Percentiles rank a stretch among this genome's conserved stretches.
Conservation (phyloP, 331 rosid species). For the Rosa hybrid region DNA sequence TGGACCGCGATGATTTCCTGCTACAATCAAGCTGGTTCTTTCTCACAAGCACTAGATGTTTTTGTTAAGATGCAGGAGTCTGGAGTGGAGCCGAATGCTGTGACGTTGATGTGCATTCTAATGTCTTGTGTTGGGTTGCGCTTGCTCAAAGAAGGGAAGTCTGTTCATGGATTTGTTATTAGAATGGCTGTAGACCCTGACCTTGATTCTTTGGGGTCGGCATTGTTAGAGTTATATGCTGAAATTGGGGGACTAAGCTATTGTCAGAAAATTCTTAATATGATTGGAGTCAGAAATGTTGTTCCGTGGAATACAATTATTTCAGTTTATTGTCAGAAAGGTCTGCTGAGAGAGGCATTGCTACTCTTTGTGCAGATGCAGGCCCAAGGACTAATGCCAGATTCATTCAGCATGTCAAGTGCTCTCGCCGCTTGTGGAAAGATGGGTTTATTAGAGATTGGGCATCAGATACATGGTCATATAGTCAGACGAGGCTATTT, state of each 20-base stretch:
- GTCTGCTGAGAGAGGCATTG: conserved; percentile 53
- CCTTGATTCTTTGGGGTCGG: conserved; percentile 58
- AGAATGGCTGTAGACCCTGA: conserved; percentile 52
- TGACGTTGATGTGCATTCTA: conserved; percentile 61
- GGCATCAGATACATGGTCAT: conserved; percentile 75
- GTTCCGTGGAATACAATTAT: conserved; percentile 70
- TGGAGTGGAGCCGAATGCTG: conserved; percentile 56
- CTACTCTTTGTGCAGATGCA: conserved; percentile 56
- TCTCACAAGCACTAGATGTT: conserved; percentile 44
- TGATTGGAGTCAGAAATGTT: conserved; percentile 43
- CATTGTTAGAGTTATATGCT: conserved; percentile 70
- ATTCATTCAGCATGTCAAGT: conserved; percentile 79
- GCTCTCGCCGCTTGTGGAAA: conserved; percentile 77
- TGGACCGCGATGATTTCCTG: conserved; percentile 86
- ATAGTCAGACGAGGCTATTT: conserved; percentile 59
- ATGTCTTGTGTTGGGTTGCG: conserved; percentile 69
- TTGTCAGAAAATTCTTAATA: conserved; percentile 53
- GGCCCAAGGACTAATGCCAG: conserved; percentile 55
- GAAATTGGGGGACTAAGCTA: conserved; percentile 41
- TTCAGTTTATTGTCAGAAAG: conserved; percentile 59
- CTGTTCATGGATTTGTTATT: conserved; percentile 69
- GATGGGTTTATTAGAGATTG: conserved; percentile 53
- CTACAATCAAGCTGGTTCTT: conserved; percentile 53
- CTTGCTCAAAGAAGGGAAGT: conserved; percentile 64
- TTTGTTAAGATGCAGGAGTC: conserved; percentile 55